phyloP scores from a whole-genome alignment of 2,329 filamentous ascomycete genomes.

The Rugonectria rugulosa region DNA sequence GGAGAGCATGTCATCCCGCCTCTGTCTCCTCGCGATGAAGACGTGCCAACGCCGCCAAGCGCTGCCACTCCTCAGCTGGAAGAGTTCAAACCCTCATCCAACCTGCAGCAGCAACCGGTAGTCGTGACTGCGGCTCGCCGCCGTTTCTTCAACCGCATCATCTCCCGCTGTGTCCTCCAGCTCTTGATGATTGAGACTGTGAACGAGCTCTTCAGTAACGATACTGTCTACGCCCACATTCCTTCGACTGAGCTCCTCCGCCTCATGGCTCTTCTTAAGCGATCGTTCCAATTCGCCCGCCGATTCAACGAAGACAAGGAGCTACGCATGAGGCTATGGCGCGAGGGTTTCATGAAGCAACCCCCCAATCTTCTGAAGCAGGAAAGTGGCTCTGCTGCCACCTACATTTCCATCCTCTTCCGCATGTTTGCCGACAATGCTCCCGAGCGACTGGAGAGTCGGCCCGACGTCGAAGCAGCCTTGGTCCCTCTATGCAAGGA shows the following conservation, averaged over 20 bases:
- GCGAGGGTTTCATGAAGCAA: slow-evolving; percentile 99
- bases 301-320: slow-evolving; percentile 99
- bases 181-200: slow-evolving; percentile 99
- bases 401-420: slow-evolving; percentile 95
- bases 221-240: slow-evolving; percentile 91
- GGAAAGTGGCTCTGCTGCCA: slow-evolving; percentile 89
- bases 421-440: slow-evolving; percentile 95
- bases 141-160: slow-evolving; percentile 98
- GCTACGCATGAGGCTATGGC: slow-evolving; percentile 90
- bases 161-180: slow-evolving; percentile 96
- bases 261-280: slow-evolving; percentile 93
- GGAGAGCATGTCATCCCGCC: slow-evolving; percentile 43
- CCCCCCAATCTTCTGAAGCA: slow-evolving; percentile 98
- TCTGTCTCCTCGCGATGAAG: slow-evolving; percentile 44
- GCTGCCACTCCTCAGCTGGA: slow-evolving; percentile 65
- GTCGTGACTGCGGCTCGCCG: slow-evolving; percentile 92
- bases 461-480: slow-evolving; percentile 86
- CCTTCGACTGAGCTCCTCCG: slow-evolving; percentile 88
- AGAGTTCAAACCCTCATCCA: slow-evolving; percentile 82
- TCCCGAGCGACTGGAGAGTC: slow-evolving; percentile 80
- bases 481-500: slow-evolving; percentile 95
- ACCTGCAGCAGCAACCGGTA: slow-evolving; percentile 84
- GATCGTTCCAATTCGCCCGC: slow-evolving; percentile 94
- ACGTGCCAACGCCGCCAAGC: slow-evolving; percentile 44
- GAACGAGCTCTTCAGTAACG: slow-evolving; percentile 97